These are phyloP conservation scores for Cladosporium cucumerinum DNA, from an alignment of 2,329 filamentous ascomycete species.

Conservation along the genomic window DNA sequence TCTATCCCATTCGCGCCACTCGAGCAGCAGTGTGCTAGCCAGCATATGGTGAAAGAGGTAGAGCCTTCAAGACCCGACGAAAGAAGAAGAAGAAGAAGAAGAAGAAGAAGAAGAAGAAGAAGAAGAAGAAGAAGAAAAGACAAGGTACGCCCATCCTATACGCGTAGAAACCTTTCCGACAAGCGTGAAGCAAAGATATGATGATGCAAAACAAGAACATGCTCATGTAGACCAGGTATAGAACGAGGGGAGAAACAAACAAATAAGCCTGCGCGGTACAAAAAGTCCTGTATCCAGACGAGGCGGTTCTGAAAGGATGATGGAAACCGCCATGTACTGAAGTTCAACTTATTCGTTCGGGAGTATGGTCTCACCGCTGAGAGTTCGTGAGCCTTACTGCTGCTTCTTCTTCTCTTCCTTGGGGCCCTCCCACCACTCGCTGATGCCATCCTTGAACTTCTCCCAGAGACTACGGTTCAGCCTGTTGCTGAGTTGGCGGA, in stretches of 20 bases:
- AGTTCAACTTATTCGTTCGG: neutral
- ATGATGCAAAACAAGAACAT: neutral
- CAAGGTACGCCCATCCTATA: neutral
- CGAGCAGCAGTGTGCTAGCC: neutral
- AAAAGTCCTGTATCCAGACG: neutral
- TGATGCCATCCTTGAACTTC: constrained; percentile 47
- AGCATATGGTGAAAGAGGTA: neutral
- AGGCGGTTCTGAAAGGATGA: neutral
- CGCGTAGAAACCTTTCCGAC: neutral
- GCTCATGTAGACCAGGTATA: neutral
- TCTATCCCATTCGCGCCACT: neutral
- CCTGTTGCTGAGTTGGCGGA: constrained; percentile 84
- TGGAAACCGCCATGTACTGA: neutral
- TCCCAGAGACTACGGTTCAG: constrained; percentile 84
- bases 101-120: neutral
- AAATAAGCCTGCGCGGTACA: neutral
- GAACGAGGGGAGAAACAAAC: neutral
- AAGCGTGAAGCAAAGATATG: neutral
- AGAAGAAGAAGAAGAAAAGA: neutral
- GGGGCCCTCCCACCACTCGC: constrained; percentile 29
- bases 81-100: neutral
- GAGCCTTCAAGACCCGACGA: neutral
- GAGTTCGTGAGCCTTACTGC: neutral
- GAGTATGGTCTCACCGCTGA: neutral
- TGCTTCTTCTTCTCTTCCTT: constrained; percentile 23